Conservation (phyloP, 768 basidiomycete genomes). For the Rossbeevera mucosa region DNA sequence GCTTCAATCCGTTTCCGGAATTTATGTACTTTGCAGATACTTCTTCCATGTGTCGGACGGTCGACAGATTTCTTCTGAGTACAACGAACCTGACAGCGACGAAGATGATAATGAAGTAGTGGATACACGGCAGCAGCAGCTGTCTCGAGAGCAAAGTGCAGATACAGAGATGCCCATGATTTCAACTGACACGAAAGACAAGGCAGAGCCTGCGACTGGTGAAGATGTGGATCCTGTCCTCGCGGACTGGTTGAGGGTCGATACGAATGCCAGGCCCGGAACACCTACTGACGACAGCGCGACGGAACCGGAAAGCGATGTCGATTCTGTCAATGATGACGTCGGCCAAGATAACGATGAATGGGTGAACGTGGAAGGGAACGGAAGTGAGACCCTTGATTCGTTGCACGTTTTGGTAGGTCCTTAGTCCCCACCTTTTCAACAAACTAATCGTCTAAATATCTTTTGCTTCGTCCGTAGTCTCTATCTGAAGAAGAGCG, state of each 20-base stretch:
- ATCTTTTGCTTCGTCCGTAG: slow-evolving; percentile 1
- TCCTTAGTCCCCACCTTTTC: no score
- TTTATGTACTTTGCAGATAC: slow-evolving; percentile 43
- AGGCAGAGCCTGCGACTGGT: slow-evolving; percentile 14
- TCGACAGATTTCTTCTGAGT: slow-evolving; percentile 49
- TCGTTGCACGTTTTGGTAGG: slow-evolving; percentile 15
- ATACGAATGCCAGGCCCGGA: slow-evolving; percentile 23
- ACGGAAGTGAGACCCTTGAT: slow-evolving; percentile 22
- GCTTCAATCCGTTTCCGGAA: not conserved
- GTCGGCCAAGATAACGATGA: slow-evolving; percentile 37
- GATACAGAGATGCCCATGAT: not conserved
- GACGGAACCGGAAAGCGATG: slow-evolving; percentile 58
- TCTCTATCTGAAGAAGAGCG: slow-evolving; percentile 10
- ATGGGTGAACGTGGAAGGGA: slow-evolving; percentile 32
- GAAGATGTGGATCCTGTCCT: slow-evolving; percentile 43
- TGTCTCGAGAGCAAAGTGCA: slow-evolving; percentile 19
- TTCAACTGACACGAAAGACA: slow-evolving; percentile 9
- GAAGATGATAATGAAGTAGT: slow-evolving; percentile 26
- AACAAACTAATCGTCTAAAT: not conserved
- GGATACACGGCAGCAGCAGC: slow-evolving; percentile 1
- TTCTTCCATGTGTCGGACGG: slow-evolving; percentile 69
- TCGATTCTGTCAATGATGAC: slow-evolving; percentile 67
- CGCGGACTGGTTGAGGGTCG: slow-evolving; percentile 61
- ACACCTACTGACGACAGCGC: slow-evolving; percentile 29
- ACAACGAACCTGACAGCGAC: slow-evolving; percentile 38